Base-by-base conservation (phyloP, 208 protist genomes). In the Leishmania tarentolae region DNA sequence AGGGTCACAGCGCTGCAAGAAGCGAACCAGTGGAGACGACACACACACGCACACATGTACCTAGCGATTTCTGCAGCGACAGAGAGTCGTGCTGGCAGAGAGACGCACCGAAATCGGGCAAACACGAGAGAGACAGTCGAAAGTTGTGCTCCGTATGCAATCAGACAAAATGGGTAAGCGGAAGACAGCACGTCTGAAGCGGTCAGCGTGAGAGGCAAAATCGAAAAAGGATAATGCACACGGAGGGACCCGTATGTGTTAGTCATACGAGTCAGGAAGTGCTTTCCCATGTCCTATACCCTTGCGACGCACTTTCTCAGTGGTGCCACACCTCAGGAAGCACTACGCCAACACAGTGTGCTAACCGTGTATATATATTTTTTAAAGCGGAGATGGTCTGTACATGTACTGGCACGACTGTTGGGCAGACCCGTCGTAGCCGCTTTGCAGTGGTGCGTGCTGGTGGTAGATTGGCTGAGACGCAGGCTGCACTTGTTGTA, bases 391-490 rank as follows among this genome's bases (percentile, higher is more conserved):
- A 17, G 70, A 35, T 3, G 70, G 81, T 2, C 47, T 31, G n/a
- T 85, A 85, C 47, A 15, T 57, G 82, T 68, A 78, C 17, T 37
- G 72, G 40, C 3, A 15, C 21, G n/a, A 31, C n/a, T 71, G 80
- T 50, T 24, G 73, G 31, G 63, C 35, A 0, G 68, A 46, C 11
- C 69, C 47, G 75, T 80, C 57, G 69, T 76, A 84, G 74, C 53
- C 56, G 21, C 28, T 15, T 63, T 53, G 57, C 21, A 31, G 80
- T 47, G 59, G 57, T 21, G 56, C 46, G n/a, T 65, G 66, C 66
- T 74, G 66, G 53, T 75, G 59, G 75, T 80, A 84, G 75, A 65
- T 73, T 3, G 59, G 42, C 24, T 76, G 81, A 17, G 21, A 75
- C 40, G 15, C 56, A 21, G 74, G 68, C 76, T 66, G 81, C 4